Base-by-base conservation (phyloP, 768 basidiomycete genomes). In the Tricholoma sp. region DNA sequence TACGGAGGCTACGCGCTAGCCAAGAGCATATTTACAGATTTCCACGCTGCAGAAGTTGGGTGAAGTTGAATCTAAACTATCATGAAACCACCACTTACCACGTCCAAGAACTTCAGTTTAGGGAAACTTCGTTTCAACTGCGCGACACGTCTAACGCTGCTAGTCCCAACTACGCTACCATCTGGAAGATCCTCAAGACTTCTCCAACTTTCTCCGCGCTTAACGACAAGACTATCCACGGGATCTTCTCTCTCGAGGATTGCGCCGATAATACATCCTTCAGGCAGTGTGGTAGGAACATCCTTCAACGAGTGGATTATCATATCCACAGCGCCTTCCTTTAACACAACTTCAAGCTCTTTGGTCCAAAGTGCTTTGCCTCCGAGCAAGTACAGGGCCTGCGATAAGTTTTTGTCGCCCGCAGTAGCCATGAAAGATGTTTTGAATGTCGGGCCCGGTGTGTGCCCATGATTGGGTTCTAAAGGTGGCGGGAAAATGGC, bases 361-460 rank as follows among this genome's bases (percentile, higher is more conserved):
- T 93, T 91, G 36, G 97, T 99, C 97, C 97, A 99, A 29, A 98
- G 72, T 0, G 89, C 81, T 68, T 92, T 93, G n/a, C 91, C 93
- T 37, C 94, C 94, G 13, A 97, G 74, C 8, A 94, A 78, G 71
- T 95, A 95, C 15, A 97, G 76, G 2, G 84, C 82, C 61, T 92
- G 88, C 1, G 87, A 84, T 71, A 95, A 92, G 65, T 97, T 94
- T 65, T 90, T 89, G 74, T 98, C 96, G 77, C 96, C 66, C 74
- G 84, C 93, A 18, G 86, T 87, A 3, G 76, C 58, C 70, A 80
- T 80, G 65, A 79, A 82, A 13, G 71, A 74, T 6, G 79, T 76
- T 6, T 67, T 64, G 63, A 80, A 80, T 31, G 65, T 72, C 15
- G 76, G 74, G 11, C 61, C 62, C 3, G 67, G 54, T 4, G 28